phyloP scores from a whole-genome alignment of 345 rosid genomes.

The Euphorbia tirucalli region DNA sequence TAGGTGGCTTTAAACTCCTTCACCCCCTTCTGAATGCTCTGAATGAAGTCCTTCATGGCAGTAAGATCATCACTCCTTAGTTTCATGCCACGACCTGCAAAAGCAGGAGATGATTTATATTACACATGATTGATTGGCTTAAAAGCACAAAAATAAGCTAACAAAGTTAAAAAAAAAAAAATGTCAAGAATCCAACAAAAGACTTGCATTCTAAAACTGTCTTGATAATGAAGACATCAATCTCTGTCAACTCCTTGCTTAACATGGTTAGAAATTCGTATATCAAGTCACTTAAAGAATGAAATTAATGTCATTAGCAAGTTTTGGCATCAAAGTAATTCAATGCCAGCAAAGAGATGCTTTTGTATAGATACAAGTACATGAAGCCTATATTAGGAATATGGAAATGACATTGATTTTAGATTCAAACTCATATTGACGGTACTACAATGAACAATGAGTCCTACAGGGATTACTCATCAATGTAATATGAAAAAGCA shows the following conservation, averaged over 20 bases:
- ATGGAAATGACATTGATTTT: too few species aligned
- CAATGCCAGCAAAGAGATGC: not conserved
- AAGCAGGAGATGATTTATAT: not conserved
- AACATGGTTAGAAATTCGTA: too few species aligned
- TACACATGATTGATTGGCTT: not conserved
- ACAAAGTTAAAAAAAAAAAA: slow-evolving; percentile 7
- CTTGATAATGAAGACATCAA: too few species aligned
- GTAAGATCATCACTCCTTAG: slow-evolving; percentile 83
- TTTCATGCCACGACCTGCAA: slow-evolving; percentile 92
- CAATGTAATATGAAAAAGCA: too few species aligned
- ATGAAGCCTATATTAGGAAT: too few species aligned
- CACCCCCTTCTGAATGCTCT: too few species aligned
- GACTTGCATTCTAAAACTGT: too few species aligned
- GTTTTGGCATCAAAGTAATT: not conserved
- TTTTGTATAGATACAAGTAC: not conserved
- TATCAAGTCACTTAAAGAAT: slow-evolving; percentile 68
- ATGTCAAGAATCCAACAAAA: too few species aligned
- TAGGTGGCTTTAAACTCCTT: too few species aligned
- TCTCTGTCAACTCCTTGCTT: too few species aligned
- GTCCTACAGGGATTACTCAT: not conserved
- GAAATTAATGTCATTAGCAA: not conserved
- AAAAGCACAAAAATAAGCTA: not conserved
- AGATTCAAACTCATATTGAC: not conserved
- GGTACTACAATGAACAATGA: not conserved
- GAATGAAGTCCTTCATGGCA: slow-evolving; percentile 78